A percentile compares a stretch with the other conserved stretches of the same genome.
phyloP scores from a whole-genome alignment of 2,329 filamentous ascomycete species.

The Phialophora tarda region DNA sequence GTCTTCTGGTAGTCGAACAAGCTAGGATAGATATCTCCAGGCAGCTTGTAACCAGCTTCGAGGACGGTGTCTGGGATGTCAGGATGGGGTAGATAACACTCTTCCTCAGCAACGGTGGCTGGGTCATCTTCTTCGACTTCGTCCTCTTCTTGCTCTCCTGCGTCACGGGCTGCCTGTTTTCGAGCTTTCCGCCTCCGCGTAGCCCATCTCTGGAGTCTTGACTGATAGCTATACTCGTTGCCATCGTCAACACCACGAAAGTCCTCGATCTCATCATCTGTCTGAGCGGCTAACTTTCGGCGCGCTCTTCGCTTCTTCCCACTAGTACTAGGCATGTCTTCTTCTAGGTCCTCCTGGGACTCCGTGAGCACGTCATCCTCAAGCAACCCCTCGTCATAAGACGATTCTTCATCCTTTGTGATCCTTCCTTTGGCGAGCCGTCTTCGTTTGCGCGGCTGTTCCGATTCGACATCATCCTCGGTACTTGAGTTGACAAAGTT shows the following conservation, averaged over 20 bases:
- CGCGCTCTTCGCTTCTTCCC: constrained; percentile 35
- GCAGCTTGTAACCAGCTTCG: constrained; percentile 76
- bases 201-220: constrained; percentile 77
- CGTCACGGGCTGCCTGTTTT: constrained; percentile 43
- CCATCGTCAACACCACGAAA: constrained; percentile 80
- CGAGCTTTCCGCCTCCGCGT: constrained; percentile 66
- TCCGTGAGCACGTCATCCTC: constrained; percentile 37
- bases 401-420: constrained; percentile 46
- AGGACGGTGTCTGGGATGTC: constrained; percentile 76
- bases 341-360: constrained; percentile 43
- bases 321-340: constrained; percentile 36
- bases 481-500: constrained; percentile 45
- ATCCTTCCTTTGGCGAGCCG: constrained; percentile 43
- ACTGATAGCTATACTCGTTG: constrained; percentile 79
- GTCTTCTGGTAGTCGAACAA: constrained; percentile 98
- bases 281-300: constrained; percentile 39
- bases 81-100: constrained; percentile 89
- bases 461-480: constrained; percentile 35
- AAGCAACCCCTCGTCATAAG: constrained; percentile 38
- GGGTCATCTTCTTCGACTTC: constrained; percentile 49
- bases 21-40: constrained; percentile 89
- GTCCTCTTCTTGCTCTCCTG: constrained; percentile 46
- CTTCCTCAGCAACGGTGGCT: constrained; percentile 47
- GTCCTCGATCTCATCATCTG: constrained; percentile 58
- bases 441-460: constrained; percentile 45